Evolutionary conservation across 306 rosid genomes (phyloP), one percentile per base, ranked within the genome.

Genomic region (Herpetospermum pedunculosum): DNA sequence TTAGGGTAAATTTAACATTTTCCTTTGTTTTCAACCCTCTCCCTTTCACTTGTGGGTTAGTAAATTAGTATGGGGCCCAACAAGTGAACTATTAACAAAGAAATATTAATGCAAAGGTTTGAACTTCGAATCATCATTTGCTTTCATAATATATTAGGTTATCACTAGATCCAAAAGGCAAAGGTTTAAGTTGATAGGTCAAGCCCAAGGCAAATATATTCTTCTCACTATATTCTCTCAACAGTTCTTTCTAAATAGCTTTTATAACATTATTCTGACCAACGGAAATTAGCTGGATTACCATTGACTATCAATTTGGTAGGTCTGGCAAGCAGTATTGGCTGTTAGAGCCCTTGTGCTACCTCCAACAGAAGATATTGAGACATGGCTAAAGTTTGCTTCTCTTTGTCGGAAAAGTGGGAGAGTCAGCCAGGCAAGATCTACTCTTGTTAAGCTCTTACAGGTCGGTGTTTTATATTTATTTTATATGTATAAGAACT

Each of bases 321-420:
- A 94, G 99, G 97, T 94, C 75, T 94, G 99, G 99, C 99, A 91
- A 78, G 83, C 0, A 19, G 84, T 94, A 79, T 84, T 94, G 83
- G 87, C 72, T 76, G 89, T 94, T 72, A 88, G 97, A 81, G 94
- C 97, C 25, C 97, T 94, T 76, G 96, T 94, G 80, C 85, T 94
- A 12, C 97, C 99, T 81, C 99, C 97, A 53, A 83, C 87, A 26
- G 99, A 94, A 76, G 97, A 94, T 57, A 62, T 87, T 79, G 96
- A 94, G 59, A 91, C 97, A 64, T 91, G 99, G 99, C 96, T 94
- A 43, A 89, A 94, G 85, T 94, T 89, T 78, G 95, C 96, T 74
- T 84, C 92, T 69, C 97, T 89, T 76, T 91, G 99, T 83, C 86
- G 89, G 79, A 89, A 89, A 80, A 89, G 76, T 78, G 91, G 92